phyloP scores from a whole-genome alignment of 768 basidiomycete genomes.

The Cubamyces lactineus region DNA sequence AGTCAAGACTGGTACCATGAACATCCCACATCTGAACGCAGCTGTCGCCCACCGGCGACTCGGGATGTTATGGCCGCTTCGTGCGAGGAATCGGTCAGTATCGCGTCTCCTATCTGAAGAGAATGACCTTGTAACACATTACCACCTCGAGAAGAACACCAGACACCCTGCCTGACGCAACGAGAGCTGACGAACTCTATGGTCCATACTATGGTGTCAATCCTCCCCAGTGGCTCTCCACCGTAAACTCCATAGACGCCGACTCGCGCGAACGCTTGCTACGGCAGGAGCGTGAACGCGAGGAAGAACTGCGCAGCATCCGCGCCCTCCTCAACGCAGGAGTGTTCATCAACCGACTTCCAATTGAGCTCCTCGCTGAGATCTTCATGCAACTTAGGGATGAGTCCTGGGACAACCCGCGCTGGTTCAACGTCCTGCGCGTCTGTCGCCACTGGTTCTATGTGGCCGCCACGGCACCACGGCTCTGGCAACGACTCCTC shows the following conservation, averaged over 20 bases:
- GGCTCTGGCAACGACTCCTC: not conserved
- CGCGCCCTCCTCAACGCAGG: not conserved
- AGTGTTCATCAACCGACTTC: slow-evolving; percentile 1
- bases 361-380: not conserved
- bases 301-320: not conserved
- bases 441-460: slow-evolving; percentile 1
- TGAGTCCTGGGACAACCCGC: not conserved
- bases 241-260: not conserved
- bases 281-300: not conserved
- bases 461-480: not conserved
- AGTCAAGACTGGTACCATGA: no score
- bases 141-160: not conserved
- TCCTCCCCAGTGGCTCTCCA: not conserved
- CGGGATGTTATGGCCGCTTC: no score
- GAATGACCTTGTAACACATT: not conserved
- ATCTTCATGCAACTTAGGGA: not conserved
- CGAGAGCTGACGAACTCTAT: not conserved
- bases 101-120: not conserved
- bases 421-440: not conserved
- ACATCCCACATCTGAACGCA: no score
- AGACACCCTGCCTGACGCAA: not conserved
- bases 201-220: not conserved
- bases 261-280: not conserved
- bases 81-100: no score
- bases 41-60: no score